These are phyloP conservation scores for Nakazawaea ishiwadae DNA, from an alignment of 805 yeast species.

Conservation along the genomic window DNA sequence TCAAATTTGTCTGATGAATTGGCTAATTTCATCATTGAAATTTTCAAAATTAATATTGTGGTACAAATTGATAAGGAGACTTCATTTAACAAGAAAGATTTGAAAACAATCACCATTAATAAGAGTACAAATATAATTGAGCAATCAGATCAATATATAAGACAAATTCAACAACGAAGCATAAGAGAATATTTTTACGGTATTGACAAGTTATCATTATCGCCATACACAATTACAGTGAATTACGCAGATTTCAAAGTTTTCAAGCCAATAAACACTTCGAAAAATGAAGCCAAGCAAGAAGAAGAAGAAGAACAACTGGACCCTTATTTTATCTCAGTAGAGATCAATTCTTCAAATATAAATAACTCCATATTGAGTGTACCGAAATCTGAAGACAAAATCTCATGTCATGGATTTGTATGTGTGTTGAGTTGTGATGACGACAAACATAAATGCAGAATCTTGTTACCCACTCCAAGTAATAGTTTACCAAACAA, in stretches of 20 bases:
- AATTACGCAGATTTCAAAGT: slow-evolving; percentile 58
- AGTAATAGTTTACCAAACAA: slow-evolving; percentile 71
- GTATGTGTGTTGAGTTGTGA: slow-evolving; percentile 58
- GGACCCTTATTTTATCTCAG: slow-evolving; percentile 7
- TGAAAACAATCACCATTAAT: slow-evolving; percentile 56
- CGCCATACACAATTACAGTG: slow-evolving; percentile 82
- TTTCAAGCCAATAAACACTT: slow-evolving; percentile 45
- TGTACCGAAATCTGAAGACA: slow-evolving; percentile 35
- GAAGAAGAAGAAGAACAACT: too few species aligned
- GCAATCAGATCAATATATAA: slow-evolving; percentile 59
- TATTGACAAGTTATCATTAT: slow-evolving; percentile 52
- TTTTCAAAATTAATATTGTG: slow-evolving; percentile 53
- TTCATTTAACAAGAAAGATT: slow-evolving; percentile 32
- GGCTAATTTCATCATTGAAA: slow-evolving; percentile 53
- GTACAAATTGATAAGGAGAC: slow-evolving; percentile 77
- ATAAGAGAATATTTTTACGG: slow-evolving; percentile 93
- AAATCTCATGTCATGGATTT: slow-evolving; percentile 70
- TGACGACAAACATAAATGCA: slow-evolving; percentile 64
- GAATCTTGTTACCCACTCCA: slow-evolving; percentile 81
- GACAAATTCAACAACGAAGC: slow-evolving; percentile 69
- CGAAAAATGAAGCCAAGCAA: slow-evolving; percentile 18
- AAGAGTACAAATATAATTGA: slow-evolving; percentile 76
- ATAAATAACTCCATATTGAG: slow-evolving; percentile 21
- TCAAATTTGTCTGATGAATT: slow-evolving; percentile 32
- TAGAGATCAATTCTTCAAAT: slow-evolving; percentile 6